A percentile compares a stretch with the other conserved stretches of the same genome.
These are phyloP conservation scores for Diatrype stigma DNA, from an alignment of 2,329 filamentous ascomycete genomes.

Conservation along the genomic window DNA sequence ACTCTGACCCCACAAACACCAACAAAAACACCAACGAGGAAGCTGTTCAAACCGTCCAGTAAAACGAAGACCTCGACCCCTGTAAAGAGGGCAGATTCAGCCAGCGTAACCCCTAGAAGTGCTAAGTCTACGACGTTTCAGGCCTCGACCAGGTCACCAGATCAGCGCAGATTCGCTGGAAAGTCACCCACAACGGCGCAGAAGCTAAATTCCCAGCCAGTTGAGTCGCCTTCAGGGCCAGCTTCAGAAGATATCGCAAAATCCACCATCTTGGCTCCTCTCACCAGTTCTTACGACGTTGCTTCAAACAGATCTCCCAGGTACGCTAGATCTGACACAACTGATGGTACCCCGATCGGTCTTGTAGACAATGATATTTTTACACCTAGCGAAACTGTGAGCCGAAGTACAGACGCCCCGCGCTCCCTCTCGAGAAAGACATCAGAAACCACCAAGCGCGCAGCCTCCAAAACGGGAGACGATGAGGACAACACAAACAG, in stretches of 20 bases:
- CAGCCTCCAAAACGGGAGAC: constrained; percentile 6
- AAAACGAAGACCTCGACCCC: constrained; percentile 27
- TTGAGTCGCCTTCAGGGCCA: not conserved
- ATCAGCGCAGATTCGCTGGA: not conserved
- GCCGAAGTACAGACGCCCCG: constrained; percentile 16
- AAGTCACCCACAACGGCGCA: constrained; percentile 2
- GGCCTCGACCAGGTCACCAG: not conserved
- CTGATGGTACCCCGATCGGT: constrained; percentile 13
- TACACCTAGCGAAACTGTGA: constrained; percentile 21
- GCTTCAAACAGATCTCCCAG: constrained; percentile 8
- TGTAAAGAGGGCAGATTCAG: constrained; percentile 14
- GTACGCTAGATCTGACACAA: constrained; percentile 13
- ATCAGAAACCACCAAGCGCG: constrained; percentile 9
- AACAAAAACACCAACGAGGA: constrained; percentile 24
- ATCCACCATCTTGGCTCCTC: constrained; percentile 16
- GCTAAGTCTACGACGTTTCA: constrained; percentile 2
- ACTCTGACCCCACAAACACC: constrained; percentile 23
- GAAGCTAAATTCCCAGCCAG: not conserved
- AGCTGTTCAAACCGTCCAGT: constrained; percentile 29
- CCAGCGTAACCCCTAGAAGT: constrained; percentile 11
- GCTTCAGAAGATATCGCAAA: constrained; percentile 9
- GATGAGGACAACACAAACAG: not conserved
- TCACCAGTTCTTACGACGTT: constrained; percentile 10
- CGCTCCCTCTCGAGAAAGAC: constrained; percentile 8
- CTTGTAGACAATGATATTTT: constrained; percentile 16